Evolutionary conservation across 257 asterid genomes (phyloP).

Genomic region (Paraleonurus japonicus): DNA sequence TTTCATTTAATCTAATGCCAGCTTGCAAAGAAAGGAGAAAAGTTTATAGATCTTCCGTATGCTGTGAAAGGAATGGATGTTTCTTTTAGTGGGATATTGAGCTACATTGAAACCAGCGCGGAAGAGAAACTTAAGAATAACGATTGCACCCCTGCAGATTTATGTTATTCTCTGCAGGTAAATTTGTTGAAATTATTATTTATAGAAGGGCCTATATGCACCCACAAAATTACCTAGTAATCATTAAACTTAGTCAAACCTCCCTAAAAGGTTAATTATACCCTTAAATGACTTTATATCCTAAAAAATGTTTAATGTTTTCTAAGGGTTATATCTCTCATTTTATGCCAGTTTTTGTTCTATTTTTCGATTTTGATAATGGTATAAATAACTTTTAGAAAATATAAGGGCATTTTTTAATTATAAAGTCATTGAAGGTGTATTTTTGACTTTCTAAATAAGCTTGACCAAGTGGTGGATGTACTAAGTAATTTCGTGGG

Average conservation of each 20-base stretch:
- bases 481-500: neutral
- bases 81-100: slow-evolving; percentile 93
- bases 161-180: slow-evolving; percentile 64
- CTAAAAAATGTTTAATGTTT: neutral
- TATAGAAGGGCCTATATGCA: neutral
- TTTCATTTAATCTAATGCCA: slow-evolving; percentile 31
- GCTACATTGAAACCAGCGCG: slow-evolving; percentile 86
- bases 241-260: neutral
- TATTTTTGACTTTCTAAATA: too few relatives aligned
- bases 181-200: neutral
- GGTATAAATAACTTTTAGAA: too few relatives aligned
- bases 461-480: neutral
- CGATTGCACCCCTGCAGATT: slow-evolving; percentile 62
- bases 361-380: neutral
- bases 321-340: neutral
- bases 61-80: slow-evolving; percentile 99
- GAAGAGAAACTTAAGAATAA: slow-evolving; percentile 72
- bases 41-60: slow-evolving; percentile 89
- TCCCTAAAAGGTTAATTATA: neutral
- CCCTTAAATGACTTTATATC: neutral
- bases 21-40: slow-evolving; percentile 94
- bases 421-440: neutral
- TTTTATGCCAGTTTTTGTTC: neutral
- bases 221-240: neutral
- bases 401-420: neutral